phyloP scores from a whole-genome alignment of 768 basidiomycete genomes.

The Leccinellum rugosiceps region DNA sequence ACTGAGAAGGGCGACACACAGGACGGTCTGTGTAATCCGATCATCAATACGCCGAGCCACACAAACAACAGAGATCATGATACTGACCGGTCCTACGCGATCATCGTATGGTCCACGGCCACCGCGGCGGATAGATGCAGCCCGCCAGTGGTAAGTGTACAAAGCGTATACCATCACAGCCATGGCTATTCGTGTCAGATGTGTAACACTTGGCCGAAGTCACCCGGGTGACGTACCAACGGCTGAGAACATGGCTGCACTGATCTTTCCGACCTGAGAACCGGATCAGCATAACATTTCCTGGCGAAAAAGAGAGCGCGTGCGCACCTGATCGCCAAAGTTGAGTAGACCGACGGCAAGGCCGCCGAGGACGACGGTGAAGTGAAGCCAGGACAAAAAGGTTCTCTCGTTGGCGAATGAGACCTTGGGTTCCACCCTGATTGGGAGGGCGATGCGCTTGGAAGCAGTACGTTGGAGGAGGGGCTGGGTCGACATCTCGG shows the following conservation, averaged over 20 bases:
- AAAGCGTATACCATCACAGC: constrained; percentile 96
- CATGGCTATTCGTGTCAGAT: constrained; percentile 62
- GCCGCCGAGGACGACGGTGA: constrained; percentile 95
- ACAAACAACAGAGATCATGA: constrained; percentile 6
- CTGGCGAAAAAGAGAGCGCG: not conserved
- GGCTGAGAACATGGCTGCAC: constrained; percentile 92
- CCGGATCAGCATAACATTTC: not conserved
- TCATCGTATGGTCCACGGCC: constrained; percentile 97
- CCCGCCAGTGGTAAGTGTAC: constrained; percentile 95
- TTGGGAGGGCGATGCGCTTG: constrained; percentile 95
- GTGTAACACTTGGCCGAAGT: not conserved
- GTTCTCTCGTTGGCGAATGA: constrained; percentile 95
- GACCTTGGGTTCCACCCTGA: constrained; percentile 92
- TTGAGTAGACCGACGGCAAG: constrained; percentile 94
- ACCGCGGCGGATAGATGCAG: constrained; percentile 84
- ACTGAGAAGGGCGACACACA: constrained; percentile 83
- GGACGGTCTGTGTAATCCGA: constrained; percentile 54
- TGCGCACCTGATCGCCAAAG: constrained; percentile 87
- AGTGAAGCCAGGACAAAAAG: constrained; percentile 98
- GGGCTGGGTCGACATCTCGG: constrained; percentile 91
- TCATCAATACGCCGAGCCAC: constrained; percentile 7
- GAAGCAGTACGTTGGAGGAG: constrained; percentile 89
- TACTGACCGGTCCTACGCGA: constrained; percentile 86
- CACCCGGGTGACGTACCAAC: constrained; percentile 59
- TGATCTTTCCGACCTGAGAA: constrained; percentile 84